A percentile compares a stretch with the other conserved stretches of the same genome.
Conservation (phyloP, 345 rosid genomes). For the Gossypium thurberi region DNA sequence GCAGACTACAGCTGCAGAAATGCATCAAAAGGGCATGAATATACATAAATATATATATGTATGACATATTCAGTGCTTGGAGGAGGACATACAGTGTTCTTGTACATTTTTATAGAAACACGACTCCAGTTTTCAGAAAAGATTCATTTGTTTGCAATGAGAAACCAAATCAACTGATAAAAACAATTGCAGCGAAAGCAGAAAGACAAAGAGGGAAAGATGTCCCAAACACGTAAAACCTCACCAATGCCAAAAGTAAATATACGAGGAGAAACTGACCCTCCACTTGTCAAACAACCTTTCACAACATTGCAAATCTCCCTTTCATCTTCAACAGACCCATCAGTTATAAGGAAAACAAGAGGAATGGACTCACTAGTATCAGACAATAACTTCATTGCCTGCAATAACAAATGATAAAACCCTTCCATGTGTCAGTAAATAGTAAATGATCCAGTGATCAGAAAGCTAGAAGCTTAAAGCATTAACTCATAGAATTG, state of each 20-base stretch:
- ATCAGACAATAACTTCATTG: slow-evolving; percentile 62
- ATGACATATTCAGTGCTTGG: no score
- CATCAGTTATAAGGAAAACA: slow-evolving; percentile 84
- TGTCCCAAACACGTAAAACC: not conserved
- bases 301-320: slow-evolving; percentile 62
- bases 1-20: no score
- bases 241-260: slow-evolving; percentile 85
- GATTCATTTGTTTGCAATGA: not conserved
- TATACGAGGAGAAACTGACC: slow-evolving; percentile 60
- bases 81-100: not conserved
- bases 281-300: slow-evolving; percentile 26
- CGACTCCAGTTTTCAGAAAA: not conserved
- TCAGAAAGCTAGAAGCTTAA: not conserved
- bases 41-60: no score
- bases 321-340: slow-evolving; percentile 78
- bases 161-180: not conserved
- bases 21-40: no score
- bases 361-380: slow-evolving; percentile 51
- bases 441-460: not conserved
- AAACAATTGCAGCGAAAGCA: not conserved
- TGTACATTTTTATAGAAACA: not conserved
- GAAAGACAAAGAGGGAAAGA: not conserved
- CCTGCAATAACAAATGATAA: slow-evolving; percentile 35
- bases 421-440: not conserved
- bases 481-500: not conserved